Conservation (phyloP, 352 stramenopile species). For the Globisporangium uncinulatum region DNA sequence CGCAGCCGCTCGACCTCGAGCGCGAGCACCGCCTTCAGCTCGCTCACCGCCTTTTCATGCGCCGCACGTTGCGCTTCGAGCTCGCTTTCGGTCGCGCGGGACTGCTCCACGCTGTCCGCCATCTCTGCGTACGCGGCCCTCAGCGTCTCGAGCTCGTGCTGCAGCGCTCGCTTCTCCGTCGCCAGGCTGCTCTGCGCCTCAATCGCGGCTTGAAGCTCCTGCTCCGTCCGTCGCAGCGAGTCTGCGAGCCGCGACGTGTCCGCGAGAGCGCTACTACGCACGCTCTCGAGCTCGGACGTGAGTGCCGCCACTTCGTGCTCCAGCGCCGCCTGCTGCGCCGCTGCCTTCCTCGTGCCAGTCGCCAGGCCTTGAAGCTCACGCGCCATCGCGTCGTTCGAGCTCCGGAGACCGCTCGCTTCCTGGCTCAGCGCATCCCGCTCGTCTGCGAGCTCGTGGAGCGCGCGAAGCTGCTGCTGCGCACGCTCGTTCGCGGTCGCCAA, state of each 20-base stretch:
- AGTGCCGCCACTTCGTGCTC: conserved; percentile 24
- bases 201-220: conserved; percentile 25
- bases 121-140: conserved; percentile 23
- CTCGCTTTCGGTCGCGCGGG: conserved; percentile 17
- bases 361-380: conserved; percentile 4
- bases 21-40: conserved; percentile 4
- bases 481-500: conserved; percentile 4
- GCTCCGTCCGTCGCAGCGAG: conserved; percentile 21
- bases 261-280: conserved; percentile 6
- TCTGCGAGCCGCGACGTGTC: conserved; percentile 1
- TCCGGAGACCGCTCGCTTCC: conserved; percentile 6
- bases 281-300: conserved; percentile 16
- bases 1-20: conserved; percentile 6
- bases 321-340: conserved; percentile 12
- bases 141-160: conserved; percentile 34
- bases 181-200: conserved; percentile 15
- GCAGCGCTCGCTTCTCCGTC: conserved; percentile 14
- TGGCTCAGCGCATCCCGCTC: conserved; percentile 27
- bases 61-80: conserved; percentile 13
- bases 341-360: not conserved
- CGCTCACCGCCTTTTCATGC: conserved; percentile 10
- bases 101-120: conserved; percentile 32
- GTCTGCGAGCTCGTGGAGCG: conserved; percentile 7
- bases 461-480: conserved; percentile 9
- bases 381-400: not conserved